Evolutionary conservation across 2,329 filamentous ascomycete genomes (phyloP).

Genomic region (Colletotrichum sp.): DNA sequence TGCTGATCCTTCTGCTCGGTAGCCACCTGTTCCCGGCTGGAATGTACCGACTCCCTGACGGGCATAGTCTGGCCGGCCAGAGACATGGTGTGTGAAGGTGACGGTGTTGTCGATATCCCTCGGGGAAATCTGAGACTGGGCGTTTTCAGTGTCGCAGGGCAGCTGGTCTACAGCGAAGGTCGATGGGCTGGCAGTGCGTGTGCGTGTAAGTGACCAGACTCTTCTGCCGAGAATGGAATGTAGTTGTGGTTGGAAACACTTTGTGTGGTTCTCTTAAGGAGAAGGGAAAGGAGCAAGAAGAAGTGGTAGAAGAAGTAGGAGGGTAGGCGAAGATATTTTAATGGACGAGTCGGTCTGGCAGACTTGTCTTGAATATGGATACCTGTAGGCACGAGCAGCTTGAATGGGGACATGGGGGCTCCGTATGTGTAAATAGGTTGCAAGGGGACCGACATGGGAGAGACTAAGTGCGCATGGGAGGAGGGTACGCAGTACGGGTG

Average conservation of each 20-base stretch:
- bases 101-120: constrained; percentile 11
- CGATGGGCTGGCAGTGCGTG: neutral
- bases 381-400: neutral
- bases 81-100: constrained; percentile 21
- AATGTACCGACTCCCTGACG: constrained; percentile 21
- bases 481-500: neutral
- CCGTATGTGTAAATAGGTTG: constrained; percentile 18
- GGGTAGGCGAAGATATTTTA: constrained; percentile 18
- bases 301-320: neutral
- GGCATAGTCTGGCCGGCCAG: constrained; percentile 22
- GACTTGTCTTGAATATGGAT: constrained; percentile 9
- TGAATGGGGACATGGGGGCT: constrained; percentile 11
- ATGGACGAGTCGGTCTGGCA: constrained; percentile 16
- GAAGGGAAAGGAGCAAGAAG: neutral
- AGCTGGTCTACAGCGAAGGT: constrained; percentile 16
- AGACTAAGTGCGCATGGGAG: neutral
- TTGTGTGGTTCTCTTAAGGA: neutral
- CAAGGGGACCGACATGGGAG: neutral
- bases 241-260: neutral
- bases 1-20: constrained; percentile 4
- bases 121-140: constrained; percentile 16
- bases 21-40: constrained; percentile 2
- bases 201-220: constrained; percentile 16
- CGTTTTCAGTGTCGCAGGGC: constrained; percentile 11
- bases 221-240: neutral